These are phyloP conservation scores for Abelmoschus esculentus DNA, from an alignment of 345 rosid species.

Conservation along the genomic window DNA sequence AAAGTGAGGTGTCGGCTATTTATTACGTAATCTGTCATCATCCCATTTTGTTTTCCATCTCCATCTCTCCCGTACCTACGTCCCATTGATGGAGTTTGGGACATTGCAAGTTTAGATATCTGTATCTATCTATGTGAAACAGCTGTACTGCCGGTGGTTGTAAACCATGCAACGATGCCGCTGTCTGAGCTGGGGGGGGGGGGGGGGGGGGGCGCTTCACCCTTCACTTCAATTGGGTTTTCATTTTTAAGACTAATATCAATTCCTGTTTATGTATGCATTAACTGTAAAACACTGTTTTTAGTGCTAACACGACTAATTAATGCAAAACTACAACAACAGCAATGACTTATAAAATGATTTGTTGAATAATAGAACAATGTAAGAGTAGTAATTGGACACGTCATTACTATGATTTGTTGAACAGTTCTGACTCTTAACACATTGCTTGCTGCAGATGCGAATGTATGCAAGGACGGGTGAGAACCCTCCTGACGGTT, in stretches of 20 bases:
- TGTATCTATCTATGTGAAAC: not conserved
- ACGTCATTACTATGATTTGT: not conserved
- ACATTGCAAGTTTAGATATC: not conserved
- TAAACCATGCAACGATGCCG: not conserved
- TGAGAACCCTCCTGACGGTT: conserved; percentile 90
- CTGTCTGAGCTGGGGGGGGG: not conserved
- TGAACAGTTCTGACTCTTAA: conserved; percentile 1
- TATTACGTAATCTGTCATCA: not conserved
- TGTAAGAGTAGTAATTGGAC: not conserved
- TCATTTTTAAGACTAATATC: not conserved
- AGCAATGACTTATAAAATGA: not conserved
- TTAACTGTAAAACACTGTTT: not conserved
- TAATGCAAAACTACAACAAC: too few species aligned
- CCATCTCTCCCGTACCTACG: not conserved
- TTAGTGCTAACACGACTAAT: not conserved
- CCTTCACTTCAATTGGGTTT: not conserved
- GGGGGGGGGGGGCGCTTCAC: not conserved
- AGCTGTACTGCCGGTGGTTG: conserved; percentile 7
- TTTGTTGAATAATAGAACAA: not conserved
- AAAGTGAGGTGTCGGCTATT: too few species aligned
- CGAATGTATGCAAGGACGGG: conserved; percentile 42
- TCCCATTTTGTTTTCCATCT: not conserved
- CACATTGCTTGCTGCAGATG: not conserved
- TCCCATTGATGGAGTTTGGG: not conserved
- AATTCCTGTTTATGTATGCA: not conserved